Evolutionary conservation across 768 basidiomycete genomes (phyloP).

Genomic region (Tylopilus sp.): DNA sequence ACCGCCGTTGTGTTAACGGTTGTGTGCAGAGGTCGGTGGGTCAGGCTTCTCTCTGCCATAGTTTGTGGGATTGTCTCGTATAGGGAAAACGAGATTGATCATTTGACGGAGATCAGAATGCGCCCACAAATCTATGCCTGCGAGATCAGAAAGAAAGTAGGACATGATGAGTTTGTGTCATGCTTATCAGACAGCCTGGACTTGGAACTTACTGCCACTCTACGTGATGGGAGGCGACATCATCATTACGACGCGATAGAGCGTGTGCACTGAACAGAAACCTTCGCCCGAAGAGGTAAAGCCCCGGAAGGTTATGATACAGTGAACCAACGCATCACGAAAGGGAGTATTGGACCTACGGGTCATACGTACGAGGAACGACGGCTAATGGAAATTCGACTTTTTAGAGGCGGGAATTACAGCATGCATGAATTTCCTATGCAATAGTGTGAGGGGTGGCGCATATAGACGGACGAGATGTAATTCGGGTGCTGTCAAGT

Average conservation of each 20-base stretch:
- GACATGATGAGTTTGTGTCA: background rate
- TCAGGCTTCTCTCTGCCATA: background rate
- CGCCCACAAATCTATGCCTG: background rate
- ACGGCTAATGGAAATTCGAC: background rate
- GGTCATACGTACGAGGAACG: background rate
- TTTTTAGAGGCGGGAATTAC: constrained; percentile 1
- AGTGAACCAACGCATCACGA: background rate
- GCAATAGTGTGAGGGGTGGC: background rate
- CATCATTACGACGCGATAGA: background rate
- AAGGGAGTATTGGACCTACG: background rate
- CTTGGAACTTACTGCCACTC: background rate
- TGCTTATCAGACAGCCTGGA: background rate
- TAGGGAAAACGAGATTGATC: too few species aligned
- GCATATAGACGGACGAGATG: background rate
- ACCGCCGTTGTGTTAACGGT: background rate
- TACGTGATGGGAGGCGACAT: background rate
- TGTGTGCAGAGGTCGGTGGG: background rate
- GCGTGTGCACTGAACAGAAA: too few species aligned
- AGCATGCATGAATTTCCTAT: background rate
- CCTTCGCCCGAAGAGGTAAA: constrained; percentile 1
- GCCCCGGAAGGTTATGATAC: background rate
- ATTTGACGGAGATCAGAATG: background rate
- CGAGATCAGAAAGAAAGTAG: background rate
- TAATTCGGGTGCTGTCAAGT: background rate
- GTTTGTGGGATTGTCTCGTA: constrained; percentile 10